Base-by-base conservation (phyloP, 495 filamentous ascomycete genomes). In the Penicillium psychrofluorescens region DNA sequence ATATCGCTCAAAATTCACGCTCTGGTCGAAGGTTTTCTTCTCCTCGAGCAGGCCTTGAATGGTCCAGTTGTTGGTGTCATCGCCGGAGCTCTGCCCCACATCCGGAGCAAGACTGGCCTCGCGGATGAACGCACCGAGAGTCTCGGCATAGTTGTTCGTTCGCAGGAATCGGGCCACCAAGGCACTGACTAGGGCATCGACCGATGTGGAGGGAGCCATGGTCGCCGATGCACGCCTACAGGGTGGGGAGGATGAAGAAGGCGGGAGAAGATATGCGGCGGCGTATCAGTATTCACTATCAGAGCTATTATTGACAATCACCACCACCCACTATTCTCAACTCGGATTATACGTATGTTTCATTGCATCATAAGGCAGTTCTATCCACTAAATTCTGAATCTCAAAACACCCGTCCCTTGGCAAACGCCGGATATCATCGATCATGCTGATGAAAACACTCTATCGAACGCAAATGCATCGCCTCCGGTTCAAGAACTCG, bases 11-110 rank as follows among this genome's bases (percentile, higher is more conserved):
- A 82, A 79, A 2, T 62, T 57, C 16, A 73, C 49, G 31, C 59
- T 77, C 13, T 79, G 52, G 50, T 86, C 83, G 45, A 76, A 86
- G 0, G 64, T 59, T 47, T 72, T 72, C 61, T 86, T 86, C 58
- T 86, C 82, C 38, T 83, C 72, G 32, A 86, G 66, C 36, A 86
- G 62, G 40, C 71, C 61, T 45, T 86, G 82, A 36, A 86, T 71
- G 9, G 82, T 83, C 52, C 82, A 64, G 36, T 70, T 67, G 35
- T 67, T 62, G 9, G 54, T 56, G 33, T 68, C 75, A 10, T 73
- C 69, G 47, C 69, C 69, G 8, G 52, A 59, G 14, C 43, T 33
- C 33, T 68, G 57, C 49, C 67, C 60, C 51, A 52, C 65, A 48
- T 73, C 61, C 5, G 55, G 49, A 5, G 73, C 59, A 12, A 86